Conservation (phyloP, 306 rosid genomes). For the Morella rubra region DNA sequence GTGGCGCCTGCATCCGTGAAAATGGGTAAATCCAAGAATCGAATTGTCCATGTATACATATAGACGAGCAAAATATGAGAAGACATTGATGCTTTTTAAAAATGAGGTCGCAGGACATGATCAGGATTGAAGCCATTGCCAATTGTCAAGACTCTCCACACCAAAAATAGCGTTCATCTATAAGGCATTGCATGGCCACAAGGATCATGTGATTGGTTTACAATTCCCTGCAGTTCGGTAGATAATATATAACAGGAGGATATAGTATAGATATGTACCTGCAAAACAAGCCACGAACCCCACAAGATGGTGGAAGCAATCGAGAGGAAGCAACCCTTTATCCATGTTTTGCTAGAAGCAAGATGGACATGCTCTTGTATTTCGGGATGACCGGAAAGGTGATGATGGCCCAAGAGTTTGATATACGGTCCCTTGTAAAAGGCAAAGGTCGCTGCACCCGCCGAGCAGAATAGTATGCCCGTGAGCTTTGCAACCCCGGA, state of each 20-base stretch:
- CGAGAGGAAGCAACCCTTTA: conserved; percentile 82
- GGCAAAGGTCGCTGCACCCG: conserved; percentile 65
- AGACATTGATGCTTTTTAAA: no score
- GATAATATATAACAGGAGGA: not conserved
- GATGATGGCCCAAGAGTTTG: conserved; percentile 32
- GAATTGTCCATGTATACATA: not conserved
- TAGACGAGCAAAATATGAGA: no score
- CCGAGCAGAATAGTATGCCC: conserved; percentile 59
- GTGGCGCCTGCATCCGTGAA: conserved; percentile 39
- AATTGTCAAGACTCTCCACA: not conserved
- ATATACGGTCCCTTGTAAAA: conserved; percentile 73
- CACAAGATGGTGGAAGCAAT: conserved; percentile 67
- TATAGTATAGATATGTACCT: conserved; percentile 37
- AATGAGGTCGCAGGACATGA: not conserved
- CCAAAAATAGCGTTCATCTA: not conserved
- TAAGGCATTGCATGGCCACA: not conserved
- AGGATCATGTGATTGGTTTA: no score
- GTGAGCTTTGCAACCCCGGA: conserved; percentile 63
- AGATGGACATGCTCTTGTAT: conserved; percentile 13
- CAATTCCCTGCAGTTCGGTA: not conserved
- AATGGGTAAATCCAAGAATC: not conserved
- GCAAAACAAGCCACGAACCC: conserved; percentile 78
- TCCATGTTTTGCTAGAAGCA: conserved; percentile 50
- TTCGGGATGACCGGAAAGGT: conserved; percentile 34
- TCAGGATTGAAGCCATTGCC: not conserved